Evolutionary conservation across 2,329 filamentous ascomycete genomes (phyloP).

Genomic region (Fusarium anthophilum): DNA sequence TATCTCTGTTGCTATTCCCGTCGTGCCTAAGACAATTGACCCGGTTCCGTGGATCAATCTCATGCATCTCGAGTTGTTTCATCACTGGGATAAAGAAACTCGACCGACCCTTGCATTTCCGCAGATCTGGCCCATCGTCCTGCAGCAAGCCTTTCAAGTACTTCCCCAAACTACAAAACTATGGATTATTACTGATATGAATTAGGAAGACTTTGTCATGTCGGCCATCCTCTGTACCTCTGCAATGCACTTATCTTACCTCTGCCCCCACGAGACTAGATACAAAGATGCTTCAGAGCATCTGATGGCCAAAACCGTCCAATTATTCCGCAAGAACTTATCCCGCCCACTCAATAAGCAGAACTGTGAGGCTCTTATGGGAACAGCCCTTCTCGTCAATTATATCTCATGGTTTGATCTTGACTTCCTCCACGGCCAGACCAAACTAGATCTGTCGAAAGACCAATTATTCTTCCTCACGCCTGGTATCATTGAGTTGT

Average conservation of each 20-base stretch:
- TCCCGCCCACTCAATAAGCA: background rate
- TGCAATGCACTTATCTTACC: background rate
- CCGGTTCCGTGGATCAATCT: background rate
- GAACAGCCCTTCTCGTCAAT: background rate
- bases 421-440: background rate
- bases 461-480: background rate
- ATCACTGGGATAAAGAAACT: background rate
- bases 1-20: background rate
- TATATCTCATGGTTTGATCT: background rate
- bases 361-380: background rate
- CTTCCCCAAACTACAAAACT: rapidly evolving
- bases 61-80: background rate
- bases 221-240: background rate
- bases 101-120: background rate
- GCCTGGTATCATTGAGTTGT: background rate
- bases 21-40: background rate
- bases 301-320: background rate
- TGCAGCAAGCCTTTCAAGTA: background rate
- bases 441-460: background rate
- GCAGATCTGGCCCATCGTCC: background rate
- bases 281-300: background rate
- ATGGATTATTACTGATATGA: background rate
- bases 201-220: background rate
- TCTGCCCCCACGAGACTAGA: background rate
- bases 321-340: background rate